These are phyloP conservation scores for Fraxinus pennsylvanica DNA, from an alignment of 257 asterid genomes.

Conservation along the genomic window DNA sequence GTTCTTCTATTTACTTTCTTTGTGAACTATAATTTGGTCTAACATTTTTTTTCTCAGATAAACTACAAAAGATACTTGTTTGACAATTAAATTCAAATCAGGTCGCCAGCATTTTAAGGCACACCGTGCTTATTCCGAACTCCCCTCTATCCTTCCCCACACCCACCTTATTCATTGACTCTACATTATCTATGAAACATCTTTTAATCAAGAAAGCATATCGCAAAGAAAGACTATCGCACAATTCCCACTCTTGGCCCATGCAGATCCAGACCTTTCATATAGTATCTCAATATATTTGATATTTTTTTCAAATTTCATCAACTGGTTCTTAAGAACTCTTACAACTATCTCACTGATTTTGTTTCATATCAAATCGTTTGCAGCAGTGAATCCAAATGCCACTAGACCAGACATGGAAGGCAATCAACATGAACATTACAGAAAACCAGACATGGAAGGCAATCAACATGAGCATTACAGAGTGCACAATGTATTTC, in stretches of 20 bases:
- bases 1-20: background rate
- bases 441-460: background rate
- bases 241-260: background rate
- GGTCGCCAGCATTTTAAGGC: no score
- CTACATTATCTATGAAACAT: background rate
- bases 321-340: background rate
- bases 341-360: background rate
- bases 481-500: conserved; percentile 19
- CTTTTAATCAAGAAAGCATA: background rate
- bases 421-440: conserved; percentile 3
- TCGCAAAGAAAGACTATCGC: background rate
- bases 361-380: background rate
- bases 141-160: background rate
- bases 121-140: background rate
- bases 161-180: background rate
- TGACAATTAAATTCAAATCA: no score
- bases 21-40: background rate
- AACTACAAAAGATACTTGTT: no score
- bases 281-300: background rate
- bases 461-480: background rate
- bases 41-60: background rate
- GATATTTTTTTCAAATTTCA: background rate
- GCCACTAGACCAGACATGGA: background rate
- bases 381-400: background rate
- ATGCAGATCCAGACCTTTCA: background rate